Percentiles rank a stretch among this genome's conserved stretches.
These are phyloP conservation scores for Mesotaenium endlicherianum DNA, from an alignment of 139 green algal species.

Conservation along the genomic window DNA sequence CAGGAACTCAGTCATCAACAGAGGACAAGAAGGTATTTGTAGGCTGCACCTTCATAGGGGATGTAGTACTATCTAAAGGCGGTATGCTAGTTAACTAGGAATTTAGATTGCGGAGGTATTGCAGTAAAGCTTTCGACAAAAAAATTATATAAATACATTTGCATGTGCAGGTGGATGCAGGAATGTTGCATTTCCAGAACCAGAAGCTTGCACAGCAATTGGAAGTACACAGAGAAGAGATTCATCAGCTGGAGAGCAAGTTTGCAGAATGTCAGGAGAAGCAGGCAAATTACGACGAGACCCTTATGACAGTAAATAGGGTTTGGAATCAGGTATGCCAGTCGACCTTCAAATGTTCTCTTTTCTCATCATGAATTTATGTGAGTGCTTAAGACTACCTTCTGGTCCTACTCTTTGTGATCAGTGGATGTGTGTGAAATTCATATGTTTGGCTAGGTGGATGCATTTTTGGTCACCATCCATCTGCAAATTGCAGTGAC, in stretches of 20 bases:
- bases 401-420: background rate
- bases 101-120: slow-evolving; percentile 4
- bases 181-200: slow-evolving; percentile 44
- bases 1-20: background rate
- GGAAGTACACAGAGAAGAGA: slow-evolving; percentile 42
- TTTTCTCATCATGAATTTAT: background rate
- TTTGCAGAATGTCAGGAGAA: slow-evolving; percentile 20
- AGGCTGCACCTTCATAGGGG: background rate
- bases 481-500: background rate
- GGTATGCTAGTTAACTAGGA: background rate
- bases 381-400: background rate
- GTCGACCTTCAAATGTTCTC: background rate
- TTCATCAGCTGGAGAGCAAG: slow-evolving; percentile 29
- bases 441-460: background rate
- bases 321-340: slow-evolving; percentile 38
- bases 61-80: background rate
- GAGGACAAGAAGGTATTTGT: background rate
- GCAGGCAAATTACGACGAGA: slow-evolving; percentile 43
- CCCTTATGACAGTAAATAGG: slow-evolving; percentile 40
- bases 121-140: background rate
- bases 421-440: background rate
- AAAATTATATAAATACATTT: slow-evolving; percentile 2
- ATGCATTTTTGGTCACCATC: background rate
- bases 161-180: slow-evolving; percentile 24
- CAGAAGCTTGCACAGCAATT: slow-evolving; percentile 48